phyloP scores from a whole-genome alignment of 2,329 filamentous ascomycete species.

The Colletotrichum sp. region DNA sequence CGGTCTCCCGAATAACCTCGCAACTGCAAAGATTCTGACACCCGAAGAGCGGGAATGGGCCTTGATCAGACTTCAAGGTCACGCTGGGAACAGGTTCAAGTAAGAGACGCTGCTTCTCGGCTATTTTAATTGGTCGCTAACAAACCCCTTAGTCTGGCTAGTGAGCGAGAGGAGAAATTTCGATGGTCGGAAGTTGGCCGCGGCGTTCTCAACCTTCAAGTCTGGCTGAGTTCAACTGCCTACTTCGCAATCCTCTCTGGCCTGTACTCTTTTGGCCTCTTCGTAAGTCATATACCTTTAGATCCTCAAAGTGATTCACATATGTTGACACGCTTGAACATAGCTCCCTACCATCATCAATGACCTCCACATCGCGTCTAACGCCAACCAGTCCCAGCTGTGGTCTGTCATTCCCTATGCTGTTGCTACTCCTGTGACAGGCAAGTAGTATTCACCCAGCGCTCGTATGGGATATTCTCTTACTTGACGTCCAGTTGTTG shows the following conservation, averaged over 20 bases:
- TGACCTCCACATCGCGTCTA: slow-evolving; percentile 55
- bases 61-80: slow-evolving; percentile 44
- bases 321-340: neutral
- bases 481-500: slow-evolving; percentile 38
- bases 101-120: neutral
- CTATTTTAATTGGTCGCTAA: neutral
- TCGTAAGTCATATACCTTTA: slow-evolving; percentile 43
- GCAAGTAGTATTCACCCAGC: slow-evolving; percentile 29
- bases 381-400: slow-evolving; percentile 62
- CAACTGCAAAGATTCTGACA: slow-evolving; percentile 57
- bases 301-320: neutral
- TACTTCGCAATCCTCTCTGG: slow-evolving; percentile 65
- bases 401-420: slow-evolving; percentile 70
- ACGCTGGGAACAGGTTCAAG: slow-evolving; percentile 38
- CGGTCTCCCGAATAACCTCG: slow-evolving; percentile 59
- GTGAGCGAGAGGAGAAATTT: slow-evolving; percentile 51
- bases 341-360: slow-evolving; percentile 69
- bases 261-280: slow-evolving; percentile 67
- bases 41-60: slow-evolving; percentile 55
- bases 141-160: slow-evolving; percentile 18
- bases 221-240: slow-evolving; percentile 66
- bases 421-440: slow-evolving; percentile 59
- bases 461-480: neutral
- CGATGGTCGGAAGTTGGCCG: slow-evolving; percentile 65
- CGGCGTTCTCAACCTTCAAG: slow-evolving; percentile 63